These are phyloP conservation scores for Podaxis rugospora DNA, from an alignment of 768 basidiomycete genomes.

Conservation along the genomic window DNA sequence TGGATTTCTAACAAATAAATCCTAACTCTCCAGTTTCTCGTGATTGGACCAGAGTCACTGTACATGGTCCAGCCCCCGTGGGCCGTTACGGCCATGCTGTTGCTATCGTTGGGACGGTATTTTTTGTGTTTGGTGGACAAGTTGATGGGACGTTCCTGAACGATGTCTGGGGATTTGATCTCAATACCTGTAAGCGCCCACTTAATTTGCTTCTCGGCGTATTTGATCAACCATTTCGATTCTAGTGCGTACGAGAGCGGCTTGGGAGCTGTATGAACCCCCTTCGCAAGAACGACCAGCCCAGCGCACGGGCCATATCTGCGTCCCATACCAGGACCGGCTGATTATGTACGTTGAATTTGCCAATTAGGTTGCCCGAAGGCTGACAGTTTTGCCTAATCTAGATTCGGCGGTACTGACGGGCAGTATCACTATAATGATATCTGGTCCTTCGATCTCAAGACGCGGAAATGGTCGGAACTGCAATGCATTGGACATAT, in stretches of 20 bases:
- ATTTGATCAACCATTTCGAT: slow-evolving; percentile 6
- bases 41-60: slow-evolving; percentile 90
- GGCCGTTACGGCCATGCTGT: slow-evolving; percentile 97
- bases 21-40: slow-evolving; percentile 58
- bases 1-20: not conserved
- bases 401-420: slow-evolving; percentile 95
- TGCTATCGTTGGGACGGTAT: slow-evolving; percentile 84
- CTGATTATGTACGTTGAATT: slow-evolving; percentile 66
- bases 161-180: slow-evolving; percentile 94
- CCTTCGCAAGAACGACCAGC: slow-evolving; percentile 61
- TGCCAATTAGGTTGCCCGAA: slow-evolving; percentile 10
- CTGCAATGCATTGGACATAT: slow-evolving; percentile 95
- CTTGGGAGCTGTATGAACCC: slow-evolving; percentile 80
- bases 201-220: not conserved
- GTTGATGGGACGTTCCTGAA: slow-evolving; percentile 92
- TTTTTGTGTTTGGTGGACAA: slow-evolving; percentile 96
- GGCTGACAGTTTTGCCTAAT: slow-evolving; percentile 12
- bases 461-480: slow-evolving; percentile 82
- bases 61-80: slow-evolving; percentile 70
- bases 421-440: slow-evolving; percentile 99
- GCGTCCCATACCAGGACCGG: slow-evolving; percentile 76
- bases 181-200: slow-evolving; percentile 75
- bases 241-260: slow-evolving; percentile 75
- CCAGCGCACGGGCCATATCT: slow-evolving; percentile 88
- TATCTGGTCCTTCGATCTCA: slow-evolving; percentile 91